phyloP scores from a whole-genome alignment of 208 protist genomes.

The Crithidia acanthocephali region DNA sequence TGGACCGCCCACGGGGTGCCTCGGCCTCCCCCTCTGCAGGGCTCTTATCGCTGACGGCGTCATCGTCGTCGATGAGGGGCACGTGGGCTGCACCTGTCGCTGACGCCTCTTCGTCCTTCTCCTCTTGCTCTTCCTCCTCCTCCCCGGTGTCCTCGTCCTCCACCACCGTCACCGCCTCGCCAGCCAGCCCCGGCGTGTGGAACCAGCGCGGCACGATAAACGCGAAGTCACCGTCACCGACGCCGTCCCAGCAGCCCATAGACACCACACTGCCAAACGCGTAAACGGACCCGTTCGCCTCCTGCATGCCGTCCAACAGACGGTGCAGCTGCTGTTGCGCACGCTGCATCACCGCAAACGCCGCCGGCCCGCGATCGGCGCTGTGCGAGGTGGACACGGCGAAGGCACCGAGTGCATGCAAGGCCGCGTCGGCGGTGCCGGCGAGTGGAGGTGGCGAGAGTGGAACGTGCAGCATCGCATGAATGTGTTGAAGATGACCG shows the following conservation, averaged over 20 bases:
- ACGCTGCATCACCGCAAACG: conserved; percentile 58
- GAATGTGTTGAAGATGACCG: conserved; percentile 26
- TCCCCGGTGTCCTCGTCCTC: neutral
- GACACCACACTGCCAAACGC: conserved; percentile 82
- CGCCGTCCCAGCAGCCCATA: conserved; percentile 79
- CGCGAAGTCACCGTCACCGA: conserved; percentile 77
- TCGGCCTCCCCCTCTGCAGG: neutral
- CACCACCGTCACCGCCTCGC: neutral
- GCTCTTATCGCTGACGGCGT: neutral
- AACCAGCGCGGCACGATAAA: conserved; percentile 32
- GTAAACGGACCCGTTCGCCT: conserved; percentile 36
- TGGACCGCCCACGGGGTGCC: neutral
- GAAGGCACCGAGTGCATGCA: conserved; percentile 36
- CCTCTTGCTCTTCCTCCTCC: neutral
- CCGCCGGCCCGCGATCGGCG: conserved; percentile 44
- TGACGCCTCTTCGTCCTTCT: too few relatives aligned
- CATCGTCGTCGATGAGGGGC: conserved; percentile 1
- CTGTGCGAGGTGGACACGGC: conserved; percentile 35
- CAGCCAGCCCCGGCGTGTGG: neutral
- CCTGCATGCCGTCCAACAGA: conserved; percentile 17
- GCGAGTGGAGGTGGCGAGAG: neutral
- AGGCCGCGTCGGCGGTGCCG: neutral
- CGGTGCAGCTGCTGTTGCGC: conserved; percentile 49
- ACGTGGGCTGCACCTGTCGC: neutral
- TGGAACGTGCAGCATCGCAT: conserved; percentile 7